These are phyloP conservation scores for Penicillium sp. DNA, from an alignment of 2,329 filamentous ascomycete species.

Conservation along the genomic window DNA sequence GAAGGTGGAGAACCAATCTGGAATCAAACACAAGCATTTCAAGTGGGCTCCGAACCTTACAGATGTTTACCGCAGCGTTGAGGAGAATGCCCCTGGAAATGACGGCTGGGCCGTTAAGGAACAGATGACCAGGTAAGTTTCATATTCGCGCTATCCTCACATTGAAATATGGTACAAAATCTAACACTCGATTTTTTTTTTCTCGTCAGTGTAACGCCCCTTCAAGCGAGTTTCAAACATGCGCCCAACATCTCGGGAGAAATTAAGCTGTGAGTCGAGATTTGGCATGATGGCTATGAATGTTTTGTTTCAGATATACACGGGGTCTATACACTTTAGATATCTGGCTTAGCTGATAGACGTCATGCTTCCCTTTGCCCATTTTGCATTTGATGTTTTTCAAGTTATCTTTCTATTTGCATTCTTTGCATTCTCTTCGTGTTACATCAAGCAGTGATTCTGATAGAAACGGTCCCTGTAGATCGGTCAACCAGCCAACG, in stretches of 20 bases:
- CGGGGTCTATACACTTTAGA: slow-evolving; percentile 29
- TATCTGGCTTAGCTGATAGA: slow-evolving; percentile 33
- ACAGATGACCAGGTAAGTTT: slow-evolving; percentile 75
- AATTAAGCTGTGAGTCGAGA: slow-evolving; percentile 77
- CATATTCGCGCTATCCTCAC: background rate
- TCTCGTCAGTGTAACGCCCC: slow-evolving; percentile 73
- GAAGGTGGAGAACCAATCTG: slow-evolving; percentile 36
- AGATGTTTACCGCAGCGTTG: slow-evolving; percentile 87
- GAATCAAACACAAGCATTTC: slow-evolving; percentile 82
- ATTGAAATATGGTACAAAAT: slow-evolving; percentile 1
- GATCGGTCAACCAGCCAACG: slow-evolving; percentile 41
- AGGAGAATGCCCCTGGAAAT: slow-evolving; percentile 76
- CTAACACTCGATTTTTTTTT: background rate
- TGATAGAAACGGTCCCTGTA: slow-evolving; percentile 41
- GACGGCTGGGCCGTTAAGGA: slow-evolving; percentile 93
- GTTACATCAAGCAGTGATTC: slow-evolving; percentile 23
- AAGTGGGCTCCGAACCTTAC: slow-evolving; percentile 89
- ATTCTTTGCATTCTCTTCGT: slow-evolving; percentile 4
- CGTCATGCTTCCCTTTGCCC: slow-evolving; percentile 23
- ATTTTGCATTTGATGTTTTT: slow-evolving; percentile 14
- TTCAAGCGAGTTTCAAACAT: slow-evolving; percentile 93
- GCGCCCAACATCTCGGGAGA: slow-evolving; percentile 68
- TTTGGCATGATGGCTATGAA: slow-evolving; percentile 22
- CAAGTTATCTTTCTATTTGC: slow-evolving; percentile 28
- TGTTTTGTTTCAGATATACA: slow-evolving; percentile 29